These are phyloP conservation scores for Ustilago curta DNA, from an alignment of 1,284 basidiomycete species.

Conservation along the genomic window DNA sequence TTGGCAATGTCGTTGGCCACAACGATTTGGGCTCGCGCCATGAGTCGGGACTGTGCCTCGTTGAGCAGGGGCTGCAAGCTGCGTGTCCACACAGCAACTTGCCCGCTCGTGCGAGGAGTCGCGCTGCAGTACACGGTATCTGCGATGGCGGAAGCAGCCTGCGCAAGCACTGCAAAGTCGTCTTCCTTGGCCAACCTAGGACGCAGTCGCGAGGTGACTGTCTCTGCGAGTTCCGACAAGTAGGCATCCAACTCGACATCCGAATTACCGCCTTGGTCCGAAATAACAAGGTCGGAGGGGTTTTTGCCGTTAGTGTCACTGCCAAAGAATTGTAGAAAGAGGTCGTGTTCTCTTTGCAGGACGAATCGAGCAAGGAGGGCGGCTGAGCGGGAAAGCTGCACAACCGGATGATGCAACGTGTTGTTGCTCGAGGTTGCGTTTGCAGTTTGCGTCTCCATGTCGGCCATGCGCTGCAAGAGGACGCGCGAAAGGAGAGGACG, in stretches of 20 bases:
- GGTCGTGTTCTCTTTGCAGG: conserved; percentile 23
- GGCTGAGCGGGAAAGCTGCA: conserved; percentile 15
- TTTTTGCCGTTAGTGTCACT: neutral
- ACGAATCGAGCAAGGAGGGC: conserved; percentile 10
- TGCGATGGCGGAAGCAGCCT: conserved; percentile 8
- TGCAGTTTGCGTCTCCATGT: conserved; percentile 25
- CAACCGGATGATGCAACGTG: conserved; percentile 3
- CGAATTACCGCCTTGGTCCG: neutral
- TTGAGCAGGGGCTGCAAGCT: conserved; percentile 29
- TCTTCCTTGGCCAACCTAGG: conserved; percentile 30
- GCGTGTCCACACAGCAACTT: conserved; percentile 7
- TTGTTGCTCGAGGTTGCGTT: neutral
- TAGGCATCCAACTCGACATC: conserved; percentile 21
- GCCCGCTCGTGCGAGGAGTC: neutral
- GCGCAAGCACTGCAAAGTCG: conserved; percentile 26
- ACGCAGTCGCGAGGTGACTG: conserved; percentile 19
- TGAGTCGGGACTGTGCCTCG: conserved; percentile 33
- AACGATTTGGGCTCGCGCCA: conserved; percentile 31
- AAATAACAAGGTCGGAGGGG: neutral
- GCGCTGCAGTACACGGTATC: conserved; percentile 6
- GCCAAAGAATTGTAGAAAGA: conserved; percentile 39
- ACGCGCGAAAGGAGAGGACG: conserved; percentile 37
- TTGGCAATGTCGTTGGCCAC: conserved; percentile 31
- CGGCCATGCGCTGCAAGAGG: conserved; percentile 31
- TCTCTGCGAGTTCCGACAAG: conserved; percentile 30